Evolutionary conservation across 208 protist genomes (phyloP), one percentile per base, ranked within the genome.

Genomic region (Acanthamoeba culbertsoni): DNA sequence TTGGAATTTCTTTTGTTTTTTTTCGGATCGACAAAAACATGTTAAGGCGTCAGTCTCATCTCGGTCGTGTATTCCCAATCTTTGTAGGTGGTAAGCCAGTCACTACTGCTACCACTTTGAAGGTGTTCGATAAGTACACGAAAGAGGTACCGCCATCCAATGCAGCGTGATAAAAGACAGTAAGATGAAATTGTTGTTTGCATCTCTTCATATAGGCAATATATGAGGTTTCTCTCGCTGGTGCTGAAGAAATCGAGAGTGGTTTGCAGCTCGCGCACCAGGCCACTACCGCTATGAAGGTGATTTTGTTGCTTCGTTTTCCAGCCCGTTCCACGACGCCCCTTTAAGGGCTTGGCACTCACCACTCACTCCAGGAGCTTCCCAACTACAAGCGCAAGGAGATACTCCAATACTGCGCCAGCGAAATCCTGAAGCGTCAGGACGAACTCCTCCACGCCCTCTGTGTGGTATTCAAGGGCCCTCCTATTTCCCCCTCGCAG

Each of bases 61-160:
- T 42, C 16, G 63, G 35, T 23, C 71, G 63, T 12, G 59, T 28
- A 31, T 55, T 92, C 28, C 86, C 86, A 2, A 63, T 92, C 86
- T 92, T 77, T 77, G 43, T 92, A 40, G 86, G 86, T 28, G 53
- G 86, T 37, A 92, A 92, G 86, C 86, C 86, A 16, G 63, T 77
- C 42, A 92, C 86, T 40, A 92, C 62, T 33, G 37, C 86, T 45
- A 45, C 86, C 63, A 77, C 62, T 20, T 40, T 92, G 20, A 77
- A 77, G 33, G 86, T 92, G 86, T 92, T 53, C 31, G 86, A 92
- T 59, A 92, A 92, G 63, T 92, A 42, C 86, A 92, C 55, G 23
- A 77, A 77, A n/a, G 28, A 92, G 86, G 86, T 77, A 43, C 45
- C 35, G 7, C 40, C 71, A 48, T 1, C n/a, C n/a, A n/a, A n/a